Base-by-base conservation (phyloP, 2,329 filamentous ascomycete genomes). In the Aspergillus sp. region DNA sequence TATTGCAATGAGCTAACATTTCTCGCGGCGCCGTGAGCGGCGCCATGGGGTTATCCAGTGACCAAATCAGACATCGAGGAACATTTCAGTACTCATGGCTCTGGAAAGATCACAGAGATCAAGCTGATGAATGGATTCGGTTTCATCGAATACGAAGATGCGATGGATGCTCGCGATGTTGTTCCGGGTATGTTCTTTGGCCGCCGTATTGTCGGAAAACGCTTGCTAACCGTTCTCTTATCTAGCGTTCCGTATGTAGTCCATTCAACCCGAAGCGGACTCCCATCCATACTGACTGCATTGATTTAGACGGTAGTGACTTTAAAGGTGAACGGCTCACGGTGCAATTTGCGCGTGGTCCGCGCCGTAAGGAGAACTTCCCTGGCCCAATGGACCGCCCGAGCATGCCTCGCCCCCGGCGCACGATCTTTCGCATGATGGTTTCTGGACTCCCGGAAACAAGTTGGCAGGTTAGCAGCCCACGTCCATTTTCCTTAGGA, bases 81-180 rank as follows among this genome's bases (percentile, higher is more conserved):
- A 72, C 94, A 98, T 80, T 99, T 99, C 81, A 89, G 89, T 77
- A 92, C 88, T 73, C 92, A 97, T 87, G 95, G 94, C 75, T 94
- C 92, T 70, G 95, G 95, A 78, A 92, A 96, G 78, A 98, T 99
- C 76, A 95, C 90, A 69, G 95, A 99, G 82, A 94, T 99, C 82
- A 99, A 99, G 84, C 87, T 99, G 65, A 99, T 99, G 95, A 98
- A 96, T 77, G 95, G 95, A 73, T 99, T 99, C 76, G 95, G 95
- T 77, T 99, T 99, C 83, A 96, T 99, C 76, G 95, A 99, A 80
- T 99, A 98, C 80, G 96, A 97, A 80, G 95, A 98, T 81, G 88
- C 92, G 60, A 91, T 97, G 90, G 95, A 99, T 81, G 95, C 95
- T 69, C 90, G 94, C 75, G 95, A 99, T 81, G 93, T 99, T 66